phyloP scores from a whole-genome alignment of 139 green algal genomes.

The Diplosphaera chodatii region DNA sequence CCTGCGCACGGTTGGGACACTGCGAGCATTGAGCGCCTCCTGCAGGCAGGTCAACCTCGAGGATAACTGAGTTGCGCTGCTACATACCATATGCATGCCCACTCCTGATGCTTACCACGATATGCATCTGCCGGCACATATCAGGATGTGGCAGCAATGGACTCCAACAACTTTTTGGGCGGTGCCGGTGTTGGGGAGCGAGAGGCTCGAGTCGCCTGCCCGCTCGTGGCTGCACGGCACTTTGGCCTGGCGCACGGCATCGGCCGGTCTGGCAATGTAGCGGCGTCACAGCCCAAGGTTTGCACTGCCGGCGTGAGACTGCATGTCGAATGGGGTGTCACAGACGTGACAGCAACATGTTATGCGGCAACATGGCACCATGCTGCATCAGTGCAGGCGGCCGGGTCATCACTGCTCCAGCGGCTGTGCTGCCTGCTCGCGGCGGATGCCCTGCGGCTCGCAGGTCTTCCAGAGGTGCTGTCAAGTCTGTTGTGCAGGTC shows the following conservation, averaged over 20 bases:
- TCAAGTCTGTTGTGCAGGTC: background rate
- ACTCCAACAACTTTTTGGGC: slow-evolving; percentile 94
- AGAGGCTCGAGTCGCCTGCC: slow-evolving; percentile 75
- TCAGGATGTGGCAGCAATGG: slow-evolving; percentile 87
- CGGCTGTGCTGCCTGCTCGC: slow-evolving; percentile 67
- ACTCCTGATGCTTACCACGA: no score
- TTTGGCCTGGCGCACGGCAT: slow-evolving; percentile 88
- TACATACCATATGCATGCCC: no score
- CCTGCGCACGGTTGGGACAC: slow-evolving; percentile 82
- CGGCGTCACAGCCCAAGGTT: slow-evolving; percentile 93
- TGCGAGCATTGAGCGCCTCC: slow-evolving; percentile 74
- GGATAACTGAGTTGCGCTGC: no score
- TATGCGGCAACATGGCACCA: no score
- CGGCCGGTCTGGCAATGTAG: slow-evolving; percentile 81
- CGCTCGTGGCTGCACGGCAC: slow-evolving; percentile 69
- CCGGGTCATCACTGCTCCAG: slow-evolving; percentile 82
- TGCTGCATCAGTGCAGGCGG: slow-evolving; percentile 42
- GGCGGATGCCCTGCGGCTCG: slow-evolving; percentile 66
- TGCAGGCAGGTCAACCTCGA: slow-evolving; percentile 63
- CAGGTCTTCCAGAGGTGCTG: slow-evolving; percentile 38
- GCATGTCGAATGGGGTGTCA: no score
- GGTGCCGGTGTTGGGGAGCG: slow-evolving; percentile 90
- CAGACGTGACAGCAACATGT: no score
- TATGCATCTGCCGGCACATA: no score
- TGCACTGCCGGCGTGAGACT: no score